Conservation (phyloP, 1,284 basidiomycete species). For the Ceratobasidium sp. region DNA sequence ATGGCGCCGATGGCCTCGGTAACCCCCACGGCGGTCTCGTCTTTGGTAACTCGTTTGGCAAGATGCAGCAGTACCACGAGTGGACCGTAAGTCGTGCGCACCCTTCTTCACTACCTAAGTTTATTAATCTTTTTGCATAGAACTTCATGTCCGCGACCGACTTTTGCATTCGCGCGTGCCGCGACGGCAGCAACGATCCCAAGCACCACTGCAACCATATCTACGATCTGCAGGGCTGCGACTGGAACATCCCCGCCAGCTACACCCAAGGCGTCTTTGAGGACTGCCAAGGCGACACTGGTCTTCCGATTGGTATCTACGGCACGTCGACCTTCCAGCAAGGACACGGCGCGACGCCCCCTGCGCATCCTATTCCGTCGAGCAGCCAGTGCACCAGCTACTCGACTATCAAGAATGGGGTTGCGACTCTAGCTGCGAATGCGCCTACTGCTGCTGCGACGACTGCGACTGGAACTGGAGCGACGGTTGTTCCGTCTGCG, state of each 20-base stretch:
- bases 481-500: background rate
- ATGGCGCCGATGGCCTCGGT: conserved; percentile 47
- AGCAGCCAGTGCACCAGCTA: conserved; percentile 21
- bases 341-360: conserved; percentile 67
- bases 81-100: conserved; percentile 45
- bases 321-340: conserved; percentile 72
- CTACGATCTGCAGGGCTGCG: conserved; percentile 57
- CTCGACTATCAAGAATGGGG: conserved; percentile 26
- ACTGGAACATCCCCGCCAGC: conserved; percentile 75
- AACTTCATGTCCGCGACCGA: conserved; percentile 47
- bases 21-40: conserved; percentile 52
- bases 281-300: conserved; percentile 63
- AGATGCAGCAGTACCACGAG: conserved; percentile 45
- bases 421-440: background rate
- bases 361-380: conserved; percentile 65
- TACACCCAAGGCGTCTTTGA: conserved; percentile 69
- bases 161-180: conserved; percentile 47
- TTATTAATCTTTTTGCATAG: background rate
- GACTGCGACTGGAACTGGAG: background rate
- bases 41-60: conserved; percentile 44
- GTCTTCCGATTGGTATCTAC: conserved; percentile 72
- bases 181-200: conserved; percentile 37
- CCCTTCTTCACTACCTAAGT: background rate
- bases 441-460: background rate
- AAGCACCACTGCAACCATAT: conserved; percentile 45